These are phyloP conservation scores for Plectosphaerella plurivora DNA, from an alignment of 2,329 filamentous ascomycete genomes.

Conservation along the genomic window DNA sequence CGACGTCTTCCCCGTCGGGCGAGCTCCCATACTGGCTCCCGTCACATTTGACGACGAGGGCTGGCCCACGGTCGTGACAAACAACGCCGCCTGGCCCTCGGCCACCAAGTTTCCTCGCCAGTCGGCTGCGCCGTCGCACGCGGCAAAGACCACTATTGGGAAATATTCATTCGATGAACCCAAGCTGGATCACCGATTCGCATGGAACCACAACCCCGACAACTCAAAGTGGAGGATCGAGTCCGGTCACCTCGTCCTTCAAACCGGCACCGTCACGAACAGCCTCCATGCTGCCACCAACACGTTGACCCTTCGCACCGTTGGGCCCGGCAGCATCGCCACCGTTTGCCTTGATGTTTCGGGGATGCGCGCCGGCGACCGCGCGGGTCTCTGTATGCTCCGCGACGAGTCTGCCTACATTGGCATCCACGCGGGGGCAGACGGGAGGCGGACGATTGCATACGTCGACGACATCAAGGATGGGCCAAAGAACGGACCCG, in stretches of 20 bases:
- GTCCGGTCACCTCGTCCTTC: slow-evolving; percentile 29
- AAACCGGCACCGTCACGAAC: slow-evolving; percentile 39
- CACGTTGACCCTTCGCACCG: slow-evolving; percentile 39
- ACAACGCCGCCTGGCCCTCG: slow-evolving; percentile 14
- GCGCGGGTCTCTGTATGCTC: slow-evolving; percentile 45
- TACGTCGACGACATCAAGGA: not conserved
- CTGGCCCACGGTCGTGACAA: slow-evolving; percentile 37
- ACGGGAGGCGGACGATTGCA: not conserved
- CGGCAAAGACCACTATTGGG: too few relatives aligned
- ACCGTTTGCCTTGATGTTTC: slow-evolving; percentile 45
- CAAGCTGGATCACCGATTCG: slow-evolving; percentile 23
- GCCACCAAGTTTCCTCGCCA: too few relatives aligned
- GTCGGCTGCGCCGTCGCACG: too few relatives aligned
- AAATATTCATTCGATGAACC: not conserved
- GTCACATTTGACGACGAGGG: slow-evolving; percentile 40
- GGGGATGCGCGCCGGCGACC: slow-evolving; percentile 44
- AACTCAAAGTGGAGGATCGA: slow-evolving; percentile 33
- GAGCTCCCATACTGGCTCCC: slow-evolving; percentile 50
- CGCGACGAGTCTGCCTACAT: slow-evolving; percentile 49
- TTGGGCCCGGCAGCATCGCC: slow-evolving; percentile 37
- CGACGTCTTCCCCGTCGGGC: slow-evolving; percentile 47
- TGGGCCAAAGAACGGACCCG: not conserved
- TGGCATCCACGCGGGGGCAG: slow-evolving; percentile 29
- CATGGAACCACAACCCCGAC: slow-evolving; percentile 58
- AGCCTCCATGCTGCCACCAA: slow-evolving; percentile 39